Conservation (phyloP, 2,329 filamentous ascomycete species). For the Ophiocordyceps sinensis region DNA sequence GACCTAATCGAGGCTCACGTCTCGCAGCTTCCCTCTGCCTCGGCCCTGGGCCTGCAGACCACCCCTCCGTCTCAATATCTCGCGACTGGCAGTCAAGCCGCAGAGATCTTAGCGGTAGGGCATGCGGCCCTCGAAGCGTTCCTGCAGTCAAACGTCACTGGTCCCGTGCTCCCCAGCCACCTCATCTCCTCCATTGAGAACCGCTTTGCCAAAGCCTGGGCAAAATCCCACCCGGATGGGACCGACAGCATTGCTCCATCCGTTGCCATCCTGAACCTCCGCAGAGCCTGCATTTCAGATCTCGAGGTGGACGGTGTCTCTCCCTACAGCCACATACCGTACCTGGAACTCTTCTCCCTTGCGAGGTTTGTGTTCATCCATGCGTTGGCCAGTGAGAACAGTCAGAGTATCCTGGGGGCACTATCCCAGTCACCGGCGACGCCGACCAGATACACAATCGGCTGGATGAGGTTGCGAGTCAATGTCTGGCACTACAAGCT, state of each 20-base stretch:
- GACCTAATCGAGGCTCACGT: conserved; percentile 3
- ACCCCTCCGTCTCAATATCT: background rate
- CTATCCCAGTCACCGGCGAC: conserved; percentile 15
- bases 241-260: background rate
- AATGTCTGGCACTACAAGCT: conserved; percentile 56
- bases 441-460: conserved; percentile 29
- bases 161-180: conserved; percentile 48
- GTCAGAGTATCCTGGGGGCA: conserved; percentile 11
- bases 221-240: background rate
- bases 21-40: background rate
- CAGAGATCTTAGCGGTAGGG: conserved; percentile 13
- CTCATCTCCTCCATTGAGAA: conserved; percentile 14
- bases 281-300: conserved; percentile 46
- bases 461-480: conserved; percentile 56
- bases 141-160: conserved; percentile 76
- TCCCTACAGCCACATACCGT: conserved; percentile 70
- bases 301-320: conserved; percentile 74
- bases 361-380: conserved; percentile 38
- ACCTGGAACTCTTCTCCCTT: conserved; percentile 70
- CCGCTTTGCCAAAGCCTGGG: conserved; percentile 26
- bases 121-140: conserved; percentile 52
- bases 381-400: conserved; percentile 7
- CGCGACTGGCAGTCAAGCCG: background rate
- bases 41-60: background rate
- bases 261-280: conserved; percentile 22